Conservation (phyloP, 352 stramenopile species). For the Thalassiosira ordinaria region DNA sequence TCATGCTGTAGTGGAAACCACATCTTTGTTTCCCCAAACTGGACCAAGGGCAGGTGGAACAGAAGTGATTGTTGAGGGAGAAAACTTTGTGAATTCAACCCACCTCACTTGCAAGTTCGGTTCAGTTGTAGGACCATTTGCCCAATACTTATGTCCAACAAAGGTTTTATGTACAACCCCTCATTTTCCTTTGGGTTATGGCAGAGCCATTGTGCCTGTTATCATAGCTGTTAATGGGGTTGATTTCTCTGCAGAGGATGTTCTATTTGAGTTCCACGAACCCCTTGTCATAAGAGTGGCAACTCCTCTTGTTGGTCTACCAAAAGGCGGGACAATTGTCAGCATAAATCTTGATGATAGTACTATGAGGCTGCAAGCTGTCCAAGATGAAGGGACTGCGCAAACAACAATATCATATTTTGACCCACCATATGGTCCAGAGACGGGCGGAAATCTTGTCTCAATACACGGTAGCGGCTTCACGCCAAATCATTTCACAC, state of each 20-base stretch:
- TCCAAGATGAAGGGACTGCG: conserved; percentile 3
- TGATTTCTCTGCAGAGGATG: conserved; percentile 22
- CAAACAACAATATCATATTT: conserved; percentile 8
- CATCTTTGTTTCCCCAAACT: conserved; percentile 21
- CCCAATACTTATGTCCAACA: conserved; percentile 26
- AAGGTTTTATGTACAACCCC: conserved; percentile 39
- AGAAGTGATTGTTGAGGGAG: conserved; percentile 33
- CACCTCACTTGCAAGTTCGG: conserved; percentile 32
- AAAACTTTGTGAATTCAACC: conserved; percentile 32
- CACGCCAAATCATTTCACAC: conserved; percentile 3
- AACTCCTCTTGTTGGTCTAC: conserved; percentile 26
- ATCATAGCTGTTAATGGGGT: conserved; percentile 36
- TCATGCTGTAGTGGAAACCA: conserved; percentile 14
- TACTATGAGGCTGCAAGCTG: conserved; percentile 20
- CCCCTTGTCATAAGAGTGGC: conserved; percentile 27
- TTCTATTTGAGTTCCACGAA: conserved; percentile 44
- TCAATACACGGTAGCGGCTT: conserved; percentile 13
- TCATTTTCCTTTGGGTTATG: conserved; percentile 25
- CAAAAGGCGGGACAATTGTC: conserved; percentile 18
- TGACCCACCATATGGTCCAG: conserved; percentile 21
- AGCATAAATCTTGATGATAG: conserved; percentile 27
- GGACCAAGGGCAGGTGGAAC: conserved; percentile 36
- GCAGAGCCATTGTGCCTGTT: conserved; percentile 12
- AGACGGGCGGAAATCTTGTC: conserved; percentile 23
- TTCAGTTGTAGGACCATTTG: conserved; percentile 12